Conservation (phyloP, 2,329 filamentous ascomycete species). For the Arthrobotrys conoides region DNA sequence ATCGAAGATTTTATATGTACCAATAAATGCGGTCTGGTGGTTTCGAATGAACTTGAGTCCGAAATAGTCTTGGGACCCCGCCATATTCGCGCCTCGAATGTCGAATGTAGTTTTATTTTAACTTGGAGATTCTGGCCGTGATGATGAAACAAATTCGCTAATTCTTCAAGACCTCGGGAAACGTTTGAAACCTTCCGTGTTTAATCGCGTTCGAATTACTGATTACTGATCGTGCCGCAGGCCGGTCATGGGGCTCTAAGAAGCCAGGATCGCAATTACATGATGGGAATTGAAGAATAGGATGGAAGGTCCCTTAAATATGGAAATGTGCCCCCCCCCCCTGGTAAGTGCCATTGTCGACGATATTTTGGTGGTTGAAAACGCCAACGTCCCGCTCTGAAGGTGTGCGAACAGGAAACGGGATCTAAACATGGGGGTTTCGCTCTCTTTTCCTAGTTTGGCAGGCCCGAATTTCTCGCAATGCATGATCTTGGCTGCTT, state of each 20-base stretch:
- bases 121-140: neutral
- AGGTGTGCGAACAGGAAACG: neutral
- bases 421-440: constrained; percentile 1
- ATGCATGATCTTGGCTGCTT: constrained; percentile 6
- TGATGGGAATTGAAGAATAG: neutral
- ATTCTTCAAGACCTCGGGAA: neutral
- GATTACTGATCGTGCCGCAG: constrained; percentile 19
- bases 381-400: constrained; percentile 2
- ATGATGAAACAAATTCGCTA: neutral
- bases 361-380: neutral
- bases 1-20: constrained; percentile 18
- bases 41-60: constrained; percentile 48
- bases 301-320: constrained; percentile 23
- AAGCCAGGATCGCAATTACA: constrained; percentile 7
- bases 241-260: constrained; percentile 29
- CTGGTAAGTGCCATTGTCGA: neutral
- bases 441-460: constrained; percentile 25
- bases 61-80: constrained; percentile 26
- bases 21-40: constrained; percentile 33
- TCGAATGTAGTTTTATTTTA: neutral
- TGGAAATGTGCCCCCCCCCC: neutral
- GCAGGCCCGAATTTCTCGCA: constrained; percentile 11
- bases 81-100: constrained; percentile 2
- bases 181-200: neutral
- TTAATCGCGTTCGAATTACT: neutral